Evolutionary conservation across 2,329 filamentous ascomycete species (phyloP), one percentile per base, ranked within the genome.

Genomic region (Cladosporium colombiae): DNA sequence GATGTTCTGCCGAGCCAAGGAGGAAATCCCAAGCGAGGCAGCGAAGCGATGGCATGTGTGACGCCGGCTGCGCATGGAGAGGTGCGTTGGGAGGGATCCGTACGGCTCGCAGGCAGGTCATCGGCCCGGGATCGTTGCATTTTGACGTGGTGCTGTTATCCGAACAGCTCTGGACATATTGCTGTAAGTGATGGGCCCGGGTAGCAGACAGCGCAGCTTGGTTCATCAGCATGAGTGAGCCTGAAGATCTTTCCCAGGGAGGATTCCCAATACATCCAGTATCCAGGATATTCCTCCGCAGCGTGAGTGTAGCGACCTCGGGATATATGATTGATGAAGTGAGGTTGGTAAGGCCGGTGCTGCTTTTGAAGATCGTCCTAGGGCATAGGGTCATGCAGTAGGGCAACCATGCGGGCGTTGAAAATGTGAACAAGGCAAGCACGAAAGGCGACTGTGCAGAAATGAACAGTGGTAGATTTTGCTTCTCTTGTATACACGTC

Each of bases 301-400:
- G 40, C 18, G 7, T 10, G n/a, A 18, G 40, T 1, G 7, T 1
- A 21, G 8, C 3, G 18, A 21, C 7, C 5, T 21, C 18, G 3
- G 8, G 18, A 44, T 44, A 21, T n/a, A 33, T n/a, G 27, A 11
- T 18, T 18, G 50, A 53, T n/a, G 50, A 53, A 18, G 50, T 53
- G 50, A 53, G 27, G 50, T 53, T 31, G 50, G 40, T 10, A 31
- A 53, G 29, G 50, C 16, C 7, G 33, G 50, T n/a, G n/a, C 50
- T 53, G 50, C 27, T 29, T 58, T 25, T 44, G 56, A 35, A 58
- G 56, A 58, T 58, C 33, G 33, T 25, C 56, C 31, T 58, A 58
- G 56, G 56, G 56, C 56, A 35, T 58, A 44, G 56, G 56, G 56
- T 35, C 44, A 33, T 18, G 56, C 16, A 21, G 56, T 58, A 58